phyloP scores from a whole-genome alignment of 208 protist genomes.

The Plasmodiophora brassicae region DNA sequence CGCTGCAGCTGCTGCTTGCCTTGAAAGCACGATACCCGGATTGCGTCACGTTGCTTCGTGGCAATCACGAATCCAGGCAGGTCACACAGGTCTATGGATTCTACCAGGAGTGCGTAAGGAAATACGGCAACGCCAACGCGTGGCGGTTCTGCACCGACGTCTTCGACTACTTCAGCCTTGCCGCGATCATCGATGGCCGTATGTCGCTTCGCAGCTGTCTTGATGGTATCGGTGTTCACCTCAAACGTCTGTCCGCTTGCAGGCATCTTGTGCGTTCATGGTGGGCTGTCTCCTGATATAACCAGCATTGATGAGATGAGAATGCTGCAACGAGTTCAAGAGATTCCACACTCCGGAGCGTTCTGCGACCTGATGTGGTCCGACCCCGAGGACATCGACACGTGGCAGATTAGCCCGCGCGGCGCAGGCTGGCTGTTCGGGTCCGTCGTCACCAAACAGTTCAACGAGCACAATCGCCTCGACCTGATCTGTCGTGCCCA shows the following conservation, averaged over 20 bases:
- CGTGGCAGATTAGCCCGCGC: conserved; percentile 72
- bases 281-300: conserved; percentile 71
- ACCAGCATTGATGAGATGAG: conserved; percentile 78
- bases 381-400: conserved; percentile 81
- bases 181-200: conserved; percentile 59
- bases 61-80: conserved; percentile 85
- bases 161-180: conserved; percentile 76
- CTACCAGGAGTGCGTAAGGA: conserved; percentile 77
- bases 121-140: conserved; percentile 78
- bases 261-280: conserved; percentile 75
- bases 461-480: conserved; percentile 68
- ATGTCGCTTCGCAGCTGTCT: neutral
- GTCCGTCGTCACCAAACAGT: conserved; percentile 62
- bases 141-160: conserved; percentile 76
- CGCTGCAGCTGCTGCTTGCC: conserved; percentile 77
- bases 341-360: conserved; percentile 80
- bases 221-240: neutral
- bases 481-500: conserved; percentile 76
- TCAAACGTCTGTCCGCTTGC: neutral
- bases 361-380: conserved; percentile 82
- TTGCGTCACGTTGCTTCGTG: conserved; percentile 78
- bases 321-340: conserved; percentile 69
- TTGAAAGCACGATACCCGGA: conserved; percentile 82
- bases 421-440: conserved; percentile 83
- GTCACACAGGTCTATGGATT: conserved; percentile 88